These are phyloP conservation scores for Sclerotinia borealis DNA, from an alignment of 2,329 filamentous ascomycete species.

Conservation along the genomic window DNA sequence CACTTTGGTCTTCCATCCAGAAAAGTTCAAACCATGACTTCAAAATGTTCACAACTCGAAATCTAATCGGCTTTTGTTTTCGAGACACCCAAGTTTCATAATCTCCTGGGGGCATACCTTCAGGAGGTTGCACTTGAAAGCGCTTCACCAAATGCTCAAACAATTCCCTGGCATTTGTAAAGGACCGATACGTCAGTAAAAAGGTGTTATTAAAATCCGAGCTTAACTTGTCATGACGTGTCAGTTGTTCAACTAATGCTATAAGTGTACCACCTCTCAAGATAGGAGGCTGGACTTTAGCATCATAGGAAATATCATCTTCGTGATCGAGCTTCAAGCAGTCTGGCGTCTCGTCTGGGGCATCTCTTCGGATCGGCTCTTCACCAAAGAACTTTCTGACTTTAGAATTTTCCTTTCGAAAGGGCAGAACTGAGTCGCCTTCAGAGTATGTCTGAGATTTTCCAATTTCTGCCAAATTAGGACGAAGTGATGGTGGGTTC, in stretches of 20 bases:
- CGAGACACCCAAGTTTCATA: slow-evolving; percentile 84
- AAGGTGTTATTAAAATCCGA: slow-evolving; percentile 97
- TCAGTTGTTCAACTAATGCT: slow-evolving; percentile 89
- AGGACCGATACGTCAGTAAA: slow-evolving; percentile 91
- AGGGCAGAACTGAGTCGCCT: slow-evolving; percentile 40
- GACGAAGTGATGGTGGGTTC: slow-evolving; percentile 22
- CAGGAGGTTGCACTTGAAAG: slow-evolving; percentile 87
- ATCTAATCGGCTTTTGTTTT: slow-evolving; percentile 93
- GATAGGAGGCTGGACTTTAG: slow-evolving; percentile 66
- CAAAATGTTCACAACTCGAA: slow-evolving; percentile 93
- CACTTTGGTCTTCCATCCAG: slow-evolving; percentile 94
- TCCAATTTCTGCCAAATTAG: slow-evolving; percentile 24
- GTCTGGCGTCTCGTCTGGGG: slow-evolving; percentile 70
- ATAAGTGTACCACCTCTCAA: slow-evolving; percentile 86
- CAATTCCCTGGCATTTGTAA: slow-evolving; percentile 82
- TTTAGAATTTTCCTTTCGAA: slow-evolving; percentile 57
- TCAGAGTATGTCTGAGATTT: slow-evolving; percentile 59
- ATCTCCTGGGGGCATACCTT: slow-evolving; percentile 67
- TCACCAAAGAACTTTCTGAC: slow-evolving; percentile 62
- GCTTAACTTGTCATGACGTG: slow-evolving; percentile 90
- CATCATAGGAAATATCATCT: slow-evolving; percentile 82
- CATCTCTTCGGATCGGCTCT: slow-evolving; percentile 40
- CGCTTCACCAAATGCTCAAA: slow-evolving; percentile 89
- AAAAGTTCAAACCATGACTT: slow-evolving; percentile 99
- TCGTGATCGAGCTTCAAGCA: slow-evolving; percentile 85